Percentiles rank a stretch among this genome's conserved stretches.
Evolutionary conservation across 1,284 basidiomycete species (phyloP).

Genomic region (Fomitiporia mediterranea): DNA sequence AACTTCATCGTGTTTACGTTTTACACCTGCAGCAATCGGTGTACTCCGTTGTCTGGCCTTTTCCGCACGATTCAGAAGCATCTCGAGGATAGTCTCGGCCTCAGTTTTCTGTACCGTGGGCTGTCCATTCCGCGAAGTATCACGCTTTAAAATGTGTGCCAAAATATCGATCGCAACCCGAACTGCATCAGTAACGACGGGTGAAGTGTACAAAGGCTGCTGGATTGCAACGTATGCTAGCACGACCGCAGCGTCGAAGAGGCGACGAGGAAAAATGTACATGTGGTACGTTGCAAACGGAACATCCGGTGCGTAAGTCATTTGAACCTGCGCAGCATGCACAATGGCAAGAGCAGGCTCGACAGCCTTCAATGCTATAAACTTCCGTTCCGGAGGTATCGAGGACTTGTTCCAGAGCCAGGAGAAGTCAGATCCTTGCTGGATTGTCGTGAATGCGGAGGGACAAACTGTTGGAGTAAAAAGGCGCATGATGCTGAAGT

Average conservation of each 20-base stretch:
- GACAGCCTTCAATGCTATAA: neutral
- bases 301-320: conserved; percentile 2
- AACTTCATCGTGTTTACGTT: conserved; percentile 50
- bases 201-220: conserved; percentile 43
- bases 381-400: conserved; percentile 26
- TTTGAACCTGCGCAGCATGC: conserved; percentile 6
- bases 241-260: conserved; percentile 60
- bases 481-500: conserved; percentile 55
- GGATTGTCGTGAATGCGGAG: conserved; percentile 30
- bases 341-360: conserved; percentile 12
- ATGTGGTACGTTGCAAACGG: conserved; percentile 27
- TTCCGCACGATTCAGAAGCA: conserved; percentile 39
- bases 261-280: conserved; percentile 40
- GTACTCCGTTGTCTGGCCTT: neutral
- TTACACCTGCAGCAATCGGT: conserved; percentile 33
- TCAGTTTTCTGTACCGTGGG: conserved; percentile 28
- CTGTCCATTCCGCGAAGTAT: conserved; percentile 16
- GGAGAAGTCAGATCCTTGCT: conserved; percentile 16
- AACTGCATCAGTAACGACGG: conserved; percentile 47
- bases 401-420: conserved; percentile 18
- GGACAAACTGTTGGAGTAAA: conserved; percentile 44
- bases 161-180: conserved; percentile 46
- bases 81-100: conserved; percentile 42
- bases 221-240: conserved; percentile 55
- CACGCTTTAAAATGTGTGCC: conserved; percentile 25